Conservation (phyloP, 345 rosid species). For the Brassica napus region DNA sequence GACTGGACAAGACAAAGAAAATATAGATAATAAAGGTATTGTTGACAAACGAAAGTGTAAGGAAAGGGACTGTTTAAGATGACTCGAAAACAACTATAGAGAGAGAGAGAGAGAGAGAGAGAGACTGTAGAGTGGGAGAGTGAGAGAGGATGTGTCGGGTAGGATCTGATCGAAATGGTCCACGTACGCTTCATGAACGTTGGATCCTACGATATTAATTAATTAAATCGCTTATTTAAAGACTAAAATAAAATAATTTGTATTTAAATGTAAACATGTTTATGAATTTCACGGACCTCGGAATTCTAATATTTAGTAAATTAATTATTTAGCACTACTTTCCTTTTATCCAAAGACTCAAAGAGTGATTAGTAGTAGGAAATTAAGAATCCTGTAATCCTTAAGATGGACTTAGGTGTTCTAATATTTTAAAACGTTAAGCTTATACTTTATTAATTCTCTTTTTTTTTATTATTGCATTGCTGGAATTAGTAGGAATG, state of each 20-base stretch:
- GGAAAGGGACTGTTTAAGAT: constrained; percentile 4
- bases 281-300: constrained; percentile 39
- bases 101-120: constrained; percentile 8
- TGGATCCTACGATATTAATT: constrained; percentile 27
- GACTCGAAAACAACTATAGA: constrained; percentile 30
- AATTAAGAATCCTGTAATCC: not conserved
- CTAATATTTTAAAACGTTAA: not conserved
- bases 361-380: not conserved
- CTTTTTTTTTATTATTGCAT: not conserved
- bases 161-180: constrained; percentile 40
- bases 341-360: not conserved
- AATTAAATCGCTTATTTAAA: not conserved
- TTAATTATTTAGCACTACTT: not conserved
- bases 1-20: constrained; percentile 11
- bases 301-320: not conserved
- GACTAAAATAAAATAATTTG: not conserved
- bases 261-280: constrained; percentile 38
- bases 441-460: not conserved
- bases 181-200: constrained; percentile 44
- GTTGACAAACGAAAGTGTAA: constrained; percentile 1
- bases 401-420: not conserved
- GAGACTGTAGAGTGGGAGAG: constrained; percentile 12
- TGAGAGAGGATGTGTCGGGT: constrained; percentile 42
- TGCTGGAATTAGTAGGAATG: not conserved
- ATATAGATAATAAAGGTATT: not conserved